phyloP scores from a whole-genome alignment of 306 rosid genomes.

The Cajanus cajan region DNA sequence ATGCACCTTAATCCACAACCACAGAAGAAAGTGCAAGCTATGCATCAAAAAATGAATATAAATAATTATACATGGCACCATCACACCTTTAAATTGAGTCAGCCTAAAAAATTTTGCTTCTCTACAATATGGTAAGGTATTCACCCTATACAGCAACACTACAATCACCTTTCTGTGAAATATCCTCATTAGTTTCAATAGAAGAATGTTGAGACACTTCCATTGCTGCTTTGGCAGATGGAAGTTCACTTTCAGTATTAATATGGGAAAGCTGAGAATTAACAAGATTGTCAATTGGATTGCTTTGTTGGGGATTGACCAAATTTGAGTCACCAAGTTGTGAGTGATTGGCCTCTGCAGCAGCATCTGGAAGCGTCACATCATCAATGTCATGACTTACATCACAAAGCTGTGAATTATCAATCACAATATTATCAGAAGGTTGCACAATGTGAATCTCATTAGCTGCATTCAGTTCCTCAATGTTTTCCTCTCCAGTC shows the following conservation, averaged over 20 bases:
- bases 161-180: slow-evolving; percentile 65
- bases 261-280: slow-evolving; percentile 45
- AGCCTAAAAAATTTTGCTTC: slow-evolving; percentile 41
- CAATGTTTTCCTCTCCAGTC: slow-evolving; percentile 42
- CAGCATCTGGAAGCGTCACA: slow-evolving; percentile 22
- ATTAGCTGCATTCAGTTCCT: slow-evolving; percentile 42
- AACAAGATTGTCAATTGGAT: slow-evolving; percentile 33
- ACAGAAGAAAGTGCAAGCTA: slow-evolving; percentile 28
- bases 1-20: neutral
- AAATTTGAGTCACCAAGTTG: slow-evolving; percentile 30
- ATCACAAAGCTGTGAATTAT: slow-evolving; percentile 35
- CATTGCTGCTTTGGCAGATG: slow-evolving; percentile 39
- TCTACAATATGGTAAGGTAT: slow-evolving; percentile 43
- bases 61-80: slow-evolving; percentile 37
- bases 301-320: slow-evolving; percentile 24
- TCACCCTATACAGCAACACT: slow-evolving; percentile 58
- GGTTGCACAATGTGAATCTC: slow-evolving; percentile 35
- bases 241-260: slow-evolving; percentile 42
- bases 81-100: slow-evolving; percentile 28
- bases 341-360: slow-evolving; percentile 35
- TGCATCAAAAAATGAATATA: slow-evolving; percentile 40
- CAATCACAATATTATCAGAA: slow-evolving; percentile 33
- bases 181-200: slow-evolving; percentile 59
- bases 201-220: slow-evolving; percentile 62
- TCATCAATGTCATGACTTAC: slow-evolving; percentile 32